Conservation (phyloP, 2,329 filamentous ascomycete species). For the Cadophora malorum region DNA sequence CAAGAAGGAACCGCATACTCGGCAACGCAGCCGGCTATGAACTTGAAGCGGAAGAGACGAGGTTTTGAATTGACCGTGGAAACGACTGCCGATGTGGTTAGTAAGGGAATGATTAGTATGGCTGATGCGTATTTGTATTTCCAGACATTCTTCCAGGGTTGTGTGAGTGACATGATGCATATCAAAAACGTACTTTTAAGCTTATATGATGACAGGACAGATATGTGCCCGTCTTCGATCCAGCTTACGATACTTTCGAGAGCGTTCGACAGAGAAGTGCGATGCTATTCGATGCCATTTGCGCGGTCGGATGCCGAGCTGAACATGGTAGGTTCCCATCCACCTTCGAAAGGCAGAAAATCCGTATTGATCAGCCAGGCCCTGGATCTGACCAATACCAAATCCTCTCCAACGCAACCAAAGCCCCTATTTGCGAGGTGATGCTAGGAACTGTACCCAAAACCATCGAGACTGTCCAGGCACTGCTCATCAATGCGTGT, state of each 20-base stretch:
- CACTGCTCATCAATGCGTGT: constrained; percentile 57
- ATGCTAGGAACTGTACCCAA: constrained; percentile 49
- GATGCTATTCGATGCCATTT: constrained; percentile 58
- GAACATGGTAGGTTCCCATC: constrained; percentile 32
- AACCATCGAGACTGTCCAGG: constrained; percentile 57
- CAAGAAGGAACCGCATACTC: neutral
- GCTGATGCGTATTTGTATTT: constrained; percentile 34
- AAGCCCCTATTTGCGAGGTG: constrained; percentile 53
- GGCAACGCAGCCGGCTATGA: neutral
- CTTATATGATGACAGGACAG: constrained; percentile 44
- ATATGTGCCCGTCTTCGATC: constrained; percentile 57
- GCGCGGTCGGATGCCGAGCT: constrained; percentile 57
- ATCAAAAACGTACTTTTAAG: neutral
- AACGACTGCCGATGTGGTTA: constrained; percentile 25
- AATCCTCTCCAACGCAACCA: constrained; percentile 52
- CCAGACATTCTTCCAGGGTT: constrained; percentile 34
- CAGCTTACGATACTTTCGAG: constrained; percentile 51
- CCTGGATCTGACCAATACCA: constrained; percentile 50
- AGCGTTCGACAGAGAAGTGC: constrained; percentile 54
- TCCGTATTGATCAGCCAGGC: constrained; percentile 38
- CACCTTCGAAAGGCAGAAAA: neutral
- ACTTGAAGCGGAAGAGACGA: constrained; percentile 25
- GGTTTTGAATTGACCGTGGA: constrained; percentile 31
- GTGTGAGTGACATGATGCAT: constrained; percentile 24
- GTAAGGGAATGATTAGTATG: constrained; percentile 30